Conservation (phyloP, 1,284 basidiomycete species). For the Heterobasidion irregulare region DNA sequence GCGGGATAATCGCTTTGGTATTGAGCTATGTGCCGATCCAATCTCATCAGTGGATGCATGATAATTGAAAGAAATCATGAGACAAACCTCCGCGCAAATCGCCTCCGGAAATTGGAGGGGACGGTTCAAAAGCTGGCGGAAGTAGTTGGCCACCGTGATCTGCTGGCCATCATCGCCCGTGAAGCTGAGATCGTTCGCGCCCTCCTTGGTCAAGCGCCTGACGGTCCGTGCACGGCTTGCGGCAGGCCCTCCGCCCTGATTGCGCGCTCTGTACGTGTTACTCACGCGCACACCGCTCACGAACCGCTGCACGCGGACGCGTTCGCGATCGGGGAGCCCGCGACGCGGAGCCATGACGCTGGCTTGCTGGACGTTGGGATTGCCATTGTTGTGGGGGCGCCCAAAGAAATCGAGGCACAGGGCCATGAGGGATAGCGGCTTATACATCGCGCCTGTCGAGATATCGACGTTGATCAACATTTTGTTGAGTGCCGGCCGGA, state of each 20-base stretch:
- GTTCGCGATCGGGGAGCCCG: slow-evolving; percentile 49
- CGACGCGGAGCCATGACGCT: slow-evolving; percentile 27
- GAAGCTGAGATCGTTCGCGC: slow-evolving; percentile 4
- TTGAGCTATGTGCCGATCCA: slow-evolving; percentile 37
- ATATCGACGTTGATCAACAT: slow-evolving; percentile 76
- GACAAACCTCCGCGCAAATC: slow-evolving; percentile 55
- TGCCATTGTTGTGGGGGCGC: slow-evolving; percentile 13
- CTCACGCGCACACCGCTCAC: slow-evolving; percentile 40
- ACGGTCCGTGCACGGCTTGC: slow-evolving; percentile 5
- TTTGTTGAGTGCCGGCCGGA: slow-evolving; percentile 56
- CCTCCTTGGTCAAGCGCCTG: slow-evolving; percentile 13
- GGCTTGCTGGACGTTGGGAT: slow-evolving; percentile 22
- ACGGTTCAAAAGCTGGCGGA: slow-evolving; percentile 11
- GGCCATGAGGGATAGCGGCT: slow-evolving; percentile 36
- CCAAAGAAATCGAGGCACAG: slow-evolving; percentile 50
- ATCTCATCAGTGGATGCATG: neutral
- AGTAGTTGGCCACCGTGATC: neutral
- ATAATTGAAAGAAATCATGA: neutral
- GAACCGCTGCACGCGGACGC: slow-evolving; percentile 52
- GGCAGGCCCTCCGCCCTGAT: neutral
- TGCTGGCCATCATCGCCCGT: neutral
- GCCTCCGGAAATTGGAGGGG: slow-evolving; percentile 47
- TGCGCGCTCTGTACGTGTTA: slow-evolving; percentile 4
- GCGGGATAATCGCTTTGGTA: slow-evolving; percentile 54
- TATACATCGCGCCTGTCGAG: slow-evolving; percentile 70